These are phyloP conservation scores for Penicillium diatomitis DNA, from an alignment of 495 filamentous ascomycete species.

Conservation along the genomic window DNA sequence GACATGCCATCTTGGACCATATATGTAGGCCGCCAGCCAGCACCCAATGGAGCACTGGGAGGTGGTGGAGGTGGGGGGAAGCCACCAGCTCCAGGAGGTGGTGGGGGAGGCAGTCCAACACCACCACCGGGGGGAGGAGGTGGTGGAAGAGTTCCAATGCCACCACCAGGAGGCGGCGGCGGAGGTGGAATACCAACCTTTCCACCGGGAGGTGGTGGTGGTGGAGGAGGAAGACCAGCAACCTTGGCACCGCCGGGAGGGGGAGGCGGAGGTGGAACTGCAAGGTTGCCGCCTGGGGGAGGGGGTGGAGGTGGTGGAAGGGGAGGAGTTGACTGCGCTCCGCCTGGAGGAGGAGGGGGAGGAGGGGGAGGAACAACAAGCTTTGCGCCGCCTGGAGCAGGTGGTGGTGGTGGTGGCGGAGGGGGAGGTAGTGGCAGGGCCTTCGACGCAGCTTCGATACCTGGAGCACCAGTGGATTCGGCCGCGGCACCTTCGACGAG, in stretches of 20 bases:
- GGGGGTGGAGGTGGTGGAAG: conserved; percentile 32
- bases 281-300: conserved; percentile 23
- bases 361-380: conserved; percentile 39
- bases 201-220: conserved; percentile 27
- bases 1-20: conserved; percentile 34
- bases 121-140: conserved; percentile 36
- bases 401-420: conserved; percentile 32
- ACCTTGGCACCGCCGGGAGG: conserved; percentile 35
- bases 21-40: conserved; percentile 41
- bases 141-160: background rate
- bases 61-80: conserved; percentile 52
- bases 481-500: background rate
- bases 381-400: conserved; percentile 33
- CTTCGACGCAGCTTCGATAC: conserved; percentile 29
- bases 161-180: conserved; percentile 21
- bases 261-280: conserved; percentile 20
- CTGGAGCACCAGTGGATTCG: conserved; percentile 1
- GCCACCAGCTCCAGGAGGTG: conserved; percentile 36
- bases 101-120: conserved; percentile 37
- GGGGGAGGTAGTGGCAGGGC: conserved; percentile 37
- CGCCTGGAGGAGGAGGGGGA: conserved; percentile 28
- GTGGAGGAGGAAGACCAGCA: conserved; percentile 38
- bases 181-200: conserved; percentile 24
- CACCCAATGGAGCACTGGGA: conserved; percentile 48
- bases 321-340: conserved; percentile 33